These are phyloP conservation scores for Anthostomella pinea DNA, from an alignment of 2,329 filamentous ascomycete species.

Conservation along the genomic window DNA sequence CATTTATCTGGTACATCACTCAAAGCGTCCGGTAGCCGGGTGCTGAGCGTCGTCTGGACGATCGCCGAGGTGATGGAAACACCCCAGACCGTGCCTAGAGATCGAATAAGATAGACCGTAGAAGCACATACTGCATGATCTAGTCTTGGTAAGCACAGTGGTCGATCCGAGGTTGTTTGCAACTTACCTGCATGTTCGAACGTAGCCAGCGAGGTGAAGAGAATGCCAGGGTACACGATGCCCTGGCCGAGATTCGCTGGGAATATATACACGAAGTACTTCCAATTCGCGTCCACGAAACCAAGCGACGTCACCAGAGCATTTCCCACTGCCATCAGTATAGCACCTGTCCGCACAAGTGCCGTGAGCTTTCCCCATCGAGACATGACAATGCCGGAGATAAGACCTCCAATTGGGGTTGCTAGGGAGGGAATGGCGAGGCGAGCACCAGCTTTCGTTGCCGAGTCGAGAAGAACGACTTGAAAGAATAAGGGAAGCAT, in stretches of 20 bases:
- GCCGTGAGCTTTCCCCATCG: slow-evolving; percentile 50
- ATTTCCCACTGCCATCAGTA: slow-evolving; percentile 54
- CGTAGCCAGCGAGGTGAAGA: slow-evolving; percentile 61
- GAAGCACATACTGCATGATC: slow-evolving; percentile 63
- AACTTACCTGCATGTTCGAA: slow-evolving; percentile 58
- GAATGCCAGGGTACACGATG: slow-evolving; percentile 54
- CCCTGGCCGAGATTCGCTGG: slow-evolving; percentile 59
- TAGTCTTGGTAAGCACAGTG: slow-evolving; percentile 28
- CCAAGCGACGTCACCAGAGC: slow-evolving; percentile 47
- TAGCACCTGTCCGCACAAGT: slow-evolving; percentile 49
- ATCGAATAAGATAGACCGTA: slow-evolving; percentile 62
- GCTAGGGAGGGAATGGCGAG: slow-evolving; percentile 62
- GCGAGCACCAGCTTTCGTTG: slow-evolving; percentile 61
- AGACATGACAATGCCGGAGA: slow-evolving; percentile 58
- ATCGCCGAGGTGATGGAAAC: slow-evolving; percentile 62
- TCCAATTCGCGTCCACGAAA: slow-evolving; percentile 49
- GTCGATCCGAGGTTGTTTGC: neutral
- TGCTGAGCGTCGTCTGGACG: slow-evolving; percentile 58
- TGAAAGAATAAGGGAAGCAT: slow-evolving; percentile 71
- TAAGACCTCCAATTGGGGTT: slow-evolving; percentile 54
- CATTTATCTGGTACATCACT: slow-evolving; percentile 55
- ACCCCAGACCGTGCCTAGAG: slow-evolving; percentile 61
- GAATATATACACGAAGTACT: slow-evolving; percentile 56
- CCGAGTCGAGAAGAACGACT: slow-evolving; percentile 60
- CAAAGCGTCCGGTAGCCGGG: slow-evolving; percentile 51